These are phyloP conservation scores for Anisodus acutangulus DNA, from an alignment of 257 asterid species.

Conservation along the genomic window DNA sequence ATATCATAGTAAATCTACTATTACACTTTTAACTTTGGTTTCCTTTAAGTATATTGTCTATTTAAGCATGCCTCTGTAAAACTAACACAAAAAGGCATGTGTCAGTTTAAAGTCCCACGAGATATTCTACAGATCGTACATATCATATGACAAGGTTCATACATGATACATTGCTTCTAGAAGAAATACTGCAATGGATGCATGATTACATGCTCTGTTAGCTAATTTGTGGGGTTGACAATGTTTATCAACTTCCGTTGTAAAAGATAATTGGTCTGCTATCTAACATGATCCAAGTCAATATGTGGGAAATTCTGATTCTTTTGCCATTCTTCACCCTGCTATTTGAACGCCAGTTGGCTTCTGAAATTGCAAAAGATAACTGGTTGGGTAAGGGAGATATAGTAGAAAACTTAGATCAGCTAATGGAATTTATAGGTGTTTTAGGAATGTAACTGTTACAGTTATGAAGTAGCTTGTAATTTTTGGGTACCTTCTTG, in stretches of 20 bases:
- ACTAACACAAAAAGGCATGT: not conserved
- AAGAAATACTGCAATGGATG: not conserved
- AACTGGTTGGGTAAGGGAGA: not conserved
- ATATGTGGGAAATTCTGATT: not conserved
- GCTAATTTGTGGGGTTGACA: not conserved
- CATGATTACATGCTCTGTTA: not conserved
- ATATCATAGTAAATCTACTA: not conserved
- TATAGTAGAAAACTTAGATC: no score
- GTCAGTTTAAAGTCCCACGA: not conserved
- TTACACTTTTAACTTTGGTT: not conserved
- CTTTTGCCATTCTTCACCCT: not conserved
- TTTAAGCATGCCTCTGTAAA: not conserved
- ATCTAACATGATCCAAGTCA: not conserved
- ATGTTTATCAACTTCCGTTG: not conserved
- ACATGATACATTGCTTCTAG: not conserved
- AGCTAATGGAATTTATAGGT: no score
- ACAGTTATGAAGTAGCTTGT: no score
- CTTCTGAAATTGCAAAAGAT: not conserved
- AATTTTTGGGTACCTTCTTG: no score
- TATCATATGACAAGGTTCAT: slow-evolving; percentile 14
- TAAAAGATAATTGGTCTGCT: slow-evolving; percentile 15
- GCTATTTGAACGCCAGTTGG: slow-evolving; percentile 1
- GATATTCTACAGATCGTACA: not conserved
- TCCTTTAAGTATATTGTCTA: not conserved
- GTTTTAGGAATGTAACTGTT: no score